phyloP scores from a whole-genome alignment of 345 rosid species.

The Gossypium bickii region DNA sequence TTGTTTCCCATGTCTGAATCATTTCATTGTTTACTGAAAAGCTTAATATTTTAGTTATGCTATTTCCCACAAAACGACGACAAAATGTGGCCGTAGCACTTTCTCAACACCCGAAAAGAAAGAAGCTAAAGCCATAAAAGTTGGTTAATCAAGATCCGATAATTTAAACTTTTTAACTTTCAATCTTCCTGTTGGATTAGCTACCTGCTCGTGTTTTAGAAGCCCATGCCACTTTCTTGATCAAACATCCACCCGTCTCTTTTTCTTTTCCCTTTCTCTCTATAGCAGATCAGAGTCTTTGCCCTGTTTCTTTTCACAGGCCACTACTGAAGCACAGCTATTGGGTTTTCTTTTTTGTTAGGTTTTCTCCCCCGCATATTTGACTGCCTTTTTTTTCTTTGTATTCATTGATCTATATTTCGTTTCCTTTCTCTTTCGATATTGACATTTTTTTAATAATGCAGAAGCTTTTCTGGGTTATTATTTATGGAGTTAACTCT shows the following conservation, averaged over 20 bases:
- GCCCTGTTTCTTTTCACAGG: constrained; percentile 2
- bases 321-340: background rate
- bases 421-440: background rate
- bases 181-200: background rate
- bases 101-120: background rate
- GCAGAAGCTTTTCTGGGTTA: background rate
- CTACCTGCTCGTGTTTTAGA: background rate
- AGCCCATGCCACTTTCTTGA: background rate
- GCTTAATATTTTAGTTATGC: too few relatives aligned
- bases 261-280: background rate
- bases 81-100: background rate
- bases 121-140: background rate
- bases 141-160: background rate
- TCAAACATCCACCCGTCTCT: background rate
- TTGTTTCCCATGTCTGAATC: background rate
- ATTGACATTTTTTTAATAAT: background rate
- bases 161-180: background rate
- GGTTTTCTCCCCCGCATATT: too few relatives aligned
- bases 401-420: background rate
- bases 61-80: too few relatives aligned
- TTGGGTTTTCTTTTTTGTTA: background rate
- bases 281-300: background rate
- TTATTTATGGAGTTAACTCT: background rate
- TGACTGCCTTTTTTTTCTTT: background rate
- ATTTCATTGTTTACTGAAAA: too few relatives aligned